Evolutionary conservation across 2,329 filamentous ascomycete genomes (phyloP), one percentile per base, ranked within the genome.

Genomic region (Periconia macrospinosa): DNA sequence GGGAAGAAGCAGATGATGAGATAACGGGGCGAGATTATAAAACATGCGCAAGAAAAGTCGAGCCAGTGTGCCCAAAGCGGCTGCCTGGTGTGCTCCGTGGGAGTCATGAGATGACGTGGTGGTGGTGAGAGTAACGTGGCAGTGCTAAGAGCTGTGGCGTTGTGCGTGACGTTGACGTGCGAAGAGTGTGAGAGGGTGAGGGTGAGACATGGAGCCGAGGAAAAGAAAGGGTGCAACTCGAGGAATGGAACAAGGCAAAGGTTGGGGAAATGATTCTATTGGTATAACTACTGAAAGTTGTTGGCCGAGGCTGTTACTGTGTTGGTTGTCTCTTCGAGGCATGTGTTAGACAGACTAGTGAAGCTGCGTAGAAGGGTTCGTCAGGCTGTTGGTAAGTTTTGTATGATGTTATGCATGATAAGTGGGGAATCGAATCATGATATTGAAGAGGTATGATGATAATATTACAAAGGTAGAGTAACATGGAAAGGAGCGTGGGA

Each of bases 91-190:
- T 50, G 57, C 49, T 50, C 56, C 19, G 51, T 48, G 54, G 57
- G 59, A 63, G 65, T 69, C 61, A 69, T 62, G 42, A 54, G 58
- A 66, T 69, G 68, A 70, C 66, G 67, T 66, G 59, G 64, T 45
- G 23, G 41, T 57, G 53, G 51, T 45, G 49, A 37, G 53, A 30
- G 56, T 37, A 37, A 37, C 33, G 33, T 59, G 57, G 56, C 57
- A 56, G 62, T 52, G 60, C 57, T 59, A 44, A 56, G 48, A 27
- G 8, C 23, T 8, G 23, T 8, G 23, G 23, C 23, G 23, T 52
- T 54, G 49, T 44, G 45, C 54, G 56, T 61, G 54, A 60, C 53
- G 54, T 52, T 50, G 41, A 52, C 45, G 49, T 52, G 42, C 42
- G 41, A 46, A 40, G 20, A 45, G 33, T 18, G 30, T 19, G 10